Percentiles rank a stretch among this genome's conserved stretches.
These are phyloP conservation scores for Schwanniomyces occidentalis DNA, from an alignment of 805 yeast genomes.

Conservation along the genomic window DNA sequence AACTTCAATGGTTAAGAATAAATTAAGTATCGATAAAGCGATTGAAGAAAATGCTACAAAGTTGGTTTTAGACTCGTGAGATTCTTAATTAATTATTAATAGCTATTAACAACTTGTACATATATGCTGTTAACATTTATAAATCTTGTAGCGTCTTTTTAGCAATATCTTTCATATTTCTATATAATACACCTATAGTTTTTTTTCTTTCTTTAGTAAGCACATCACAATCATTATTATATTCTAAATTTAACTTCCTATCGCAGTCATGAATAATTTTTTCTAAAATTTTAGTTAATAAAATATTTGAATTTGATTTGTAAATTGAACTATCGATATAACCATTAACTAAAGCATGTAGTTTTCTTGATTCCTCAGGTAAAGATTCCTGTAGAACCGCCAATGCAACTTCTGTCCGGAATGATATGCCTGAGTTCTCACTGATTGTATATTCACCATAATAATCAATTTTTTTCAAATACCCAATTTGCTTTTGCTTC, in stretches of 20 bases:
- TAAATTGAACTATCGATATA: conserved; percentile 46
- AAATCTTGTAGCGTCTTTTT: conserved; percentile 9
- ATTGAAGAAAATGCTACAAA: conserved; percentile 18
- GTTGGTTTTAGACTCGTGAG: conserved; percentile 3
- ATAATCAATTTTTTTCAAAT: conserved; percentile 55
- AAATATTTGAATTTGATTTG: conserved; percentile 23
- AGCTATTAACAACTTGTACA: neutral
- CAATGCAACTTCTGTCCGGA: conserved; percentile 73
- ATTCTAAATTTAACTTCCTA: conserved; percentile 15
- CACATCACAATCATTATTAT: conserved; percentile 14
- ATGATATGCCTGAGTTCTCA: conserved; percentile 54
- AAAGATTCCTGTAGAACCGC: conserved; percentile 49
- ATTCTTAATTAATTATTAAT: neutral
- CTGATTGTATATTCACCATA: conserved; percentile 73
- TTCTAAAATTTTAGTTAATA: conserved; percentile 34
- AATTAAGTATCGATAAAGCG: conserved; percentile 29
- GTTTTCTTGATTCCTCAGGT: conserved; percentile 29
- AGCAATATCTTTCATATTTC: conserved; percentile 27
- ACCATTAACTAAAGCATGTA: conserved; percentile 48
- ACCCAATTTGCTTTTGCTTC: conserved; percentile 38
- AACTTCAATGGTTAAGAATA: conserved; percentile 43
- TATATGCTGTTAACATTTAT: conserved; percentile 1
- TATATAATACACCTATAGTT: conserved; percentile 24
- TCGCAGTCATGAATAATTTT: conserved; percentile 26
- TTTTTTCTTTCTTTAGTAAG: conserved; percentile 16